Percentiles rank a stretch among this genome's conserved stretches.
These are phyloP conservation scores for Colletotrichum tofieldiae DNA, from an alignment of 2,329 filamentous ascomycete genomes.

Conservation along the genomic window DNA sequence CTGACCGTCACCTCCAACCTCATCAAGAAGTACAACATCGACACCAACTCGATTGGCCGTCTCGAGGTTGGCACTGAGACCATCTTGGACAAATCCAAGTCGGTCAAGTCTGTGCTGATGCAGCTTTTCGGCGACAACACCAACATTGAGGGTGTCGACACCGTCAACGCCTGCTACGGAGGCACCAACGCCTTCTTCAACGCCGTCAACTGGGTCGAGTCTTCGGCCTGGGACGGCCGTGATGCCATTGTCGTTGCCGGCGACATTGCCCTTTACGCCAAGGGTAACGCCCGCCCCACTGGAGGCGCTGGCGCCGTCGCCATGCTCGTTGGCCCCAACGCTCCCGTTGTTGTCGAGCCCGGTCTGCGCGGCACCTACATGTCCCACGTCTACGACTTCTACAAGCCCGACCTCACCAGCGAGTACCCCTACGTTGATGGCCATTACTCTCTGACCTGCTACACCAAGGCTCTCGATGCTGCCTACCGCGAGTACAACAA, in stretches of 20 bases:
- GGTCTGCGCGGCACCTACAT: constrained; percentile 86
- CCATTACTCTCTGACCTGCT: constrained; percentile 87
- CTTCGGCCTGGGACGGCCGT: constrained; percentile 88
- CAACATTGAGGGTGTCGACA: constrained; percentile 88
- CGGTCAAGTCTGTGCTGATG: constrained; percentile 90
- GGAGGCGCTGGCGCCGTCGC: constrained; percentile 86
- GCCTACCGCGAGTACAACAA: constrained; percentile 87
- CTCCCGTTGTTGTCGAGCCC: constrained; percentile 82
- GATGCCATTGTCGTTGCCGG: constrained; percentile 85
- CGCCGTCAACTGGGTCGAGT: constrained; percentile 88
- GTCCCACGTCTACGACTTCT: constrained; percentile 90
- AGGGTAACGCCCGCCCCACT: constrained; percentile 85
- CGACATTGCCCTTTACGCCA: constrained; percentile 89
- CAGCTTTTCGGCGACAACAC: constrained; percentile 88
- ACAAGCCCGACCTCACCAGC: constrained; percentile 90
- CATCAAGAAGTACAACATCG: constrained; percentile 87
- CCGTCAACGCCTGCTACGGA: constrained; percentile 88
- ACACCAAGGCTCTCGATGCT: constrained; percentile 84
- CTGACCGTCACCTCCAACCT: constrained; percentile 85
- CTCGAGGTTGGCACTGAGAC: constrained; percentile 91
- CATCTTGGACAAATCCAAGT: constrained; percentile 91
- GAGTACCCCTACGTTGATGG: constrained; percentile 91
- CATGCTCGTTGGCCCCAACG: constrained; percentile 84
- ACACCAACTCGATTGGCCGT: constrained; percentile 82
- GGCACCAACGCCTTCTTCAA: constrained; percentile 90